A percentile compares a stretch with the other conserved stretches of the same genome.
These are phyloP conservation scores for Leccinum disarticulatum DNA, from an alignment of 768 basidiomycete species.

Conservation along the genomic window DNA sequence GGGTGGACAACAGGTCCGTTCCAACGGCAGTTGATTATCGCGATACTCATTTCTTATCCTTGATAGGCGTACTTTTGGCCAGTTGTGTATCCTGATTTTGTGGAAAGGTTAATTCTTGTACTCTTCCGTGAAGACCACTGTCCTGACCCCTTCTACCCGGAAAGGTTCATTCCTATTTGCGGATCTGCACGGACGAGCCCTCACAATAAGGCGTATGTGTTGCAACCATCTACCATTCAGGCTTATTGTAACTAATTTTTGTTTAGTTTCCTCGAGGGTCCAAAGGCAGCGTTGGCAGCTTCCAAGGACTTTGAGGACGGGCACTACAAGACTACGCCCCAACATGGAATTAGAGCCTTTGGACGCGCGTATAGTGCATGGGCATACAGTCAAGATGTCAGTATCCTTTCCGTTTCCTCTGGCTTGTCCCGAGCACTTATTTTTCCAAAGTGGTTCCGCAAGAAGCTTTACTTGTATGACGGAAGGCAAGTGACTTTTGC, in stretches of 20 bases:
- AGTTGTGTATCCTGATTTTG: conserved; percentile 53
- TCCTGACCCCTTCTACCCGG: not conserved
- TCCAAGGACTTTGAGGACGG: conserved; percentile 57
- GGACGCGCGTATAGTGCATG: conserved; percentile 59
- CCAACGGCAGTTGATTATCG: not conserved
- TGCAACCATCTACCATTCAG: not conserved
- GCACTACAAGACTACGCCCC: conserved; percentile 48
- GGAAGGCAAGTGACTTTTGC: conserved; percentile 36
- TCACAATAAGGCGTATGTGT: conserved; percentile 58
- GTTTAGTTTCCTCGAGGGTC: conserved; percentile 57
- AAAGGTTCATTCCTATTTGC: conserved; percentile 44
- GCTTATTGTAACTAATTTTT: conserved; percentile 12
- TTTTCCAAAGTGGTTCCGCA: conserved; percentile 50
- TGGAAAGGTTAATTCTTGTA: conserved; percentile 40
- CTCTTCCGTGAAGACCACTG: not conserved
- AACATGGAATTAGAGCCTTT: conserved; percentile 55
- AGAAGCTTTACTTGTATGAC: conserved; percentile 43
- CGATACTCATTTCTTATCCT: not conserved
- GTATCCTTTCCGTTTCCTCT: conserved; percentile 14
- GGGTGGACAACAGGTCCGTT: conserved; percentile 51
- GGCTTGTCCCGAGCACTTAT: not conserved
- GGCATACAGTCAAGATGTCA: conserved; percentile 58
- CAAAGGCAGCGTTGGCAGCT: conserved; percentile 51
- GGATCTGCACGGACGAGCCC: conserved; percentile 57
- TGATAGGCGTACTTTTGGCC: conserved; percentile 56